Evolutionary conservation across 306 rosid genomes (phyloP).

Genomic region (Cucumis melo): DNA sequence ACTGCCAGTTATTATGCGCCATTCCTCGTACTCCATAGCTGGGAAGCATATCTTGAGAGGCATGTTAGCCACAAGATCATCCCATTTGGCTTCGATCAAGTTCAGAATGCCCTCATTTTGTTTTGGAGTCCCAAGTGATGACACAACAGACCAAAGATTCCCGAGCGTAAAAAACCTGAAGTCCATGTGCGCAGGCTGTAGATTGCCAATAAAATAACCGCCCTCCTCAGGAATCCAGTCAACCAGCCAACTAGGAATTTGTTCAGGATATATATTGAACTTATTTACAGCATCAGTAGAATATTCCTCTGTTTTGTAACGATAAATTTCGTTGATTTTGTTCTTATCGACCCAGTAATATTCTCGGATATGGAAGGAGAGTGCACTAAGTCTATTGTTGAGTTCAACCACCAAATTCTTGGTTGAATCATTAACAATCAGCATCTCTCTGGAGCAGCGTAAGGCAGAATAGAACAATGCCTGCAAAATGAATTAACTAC

Average conservation of each 20-base stretch:
- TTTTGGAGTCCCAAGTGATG: conserved; percentile 58
- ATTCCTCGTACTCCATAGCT: conserved; percentile 70
- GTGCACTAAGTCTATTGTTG: conserved; percentile 78
- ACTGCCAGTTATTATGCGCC: conserved; percentile 83
- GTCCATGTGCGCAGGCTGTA: conserved; percentile 97
- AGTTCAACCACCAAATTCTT: conserved; percentile 65
- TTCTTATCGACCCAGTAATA: conserved; percentile 81
- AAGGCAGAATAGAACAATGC: conserved; percentile 81
- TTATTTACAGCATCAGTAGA: conserved; percentile 82
- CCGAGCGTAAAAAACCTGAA: conserved; percentile 85
- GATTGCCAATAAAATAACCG: conserved; percentile 83
- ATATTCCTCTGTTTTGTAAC: conserved; percentile 87
- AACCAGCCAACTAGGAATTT: conserved; percentile 88
- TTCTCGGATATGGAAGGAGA: conserved; percentile 81
- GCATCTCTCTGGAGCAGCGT: conserved; percentile 74
- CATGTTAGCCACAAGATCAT: conserved; percentile 71
- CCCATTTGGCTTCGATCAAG: conserved; percentile 83
- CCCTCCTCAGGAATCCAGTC: conserved; percentile 89
- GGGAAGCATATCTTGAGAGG: conserved; percentile 91
- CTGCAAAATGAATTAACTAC: conserved; percentile 19
- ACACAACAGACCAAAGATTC: conserved; percentile 79
- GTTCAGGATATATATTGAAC: conserved; percentile 94
- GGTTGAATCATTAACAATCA: conserved; percentile 58
- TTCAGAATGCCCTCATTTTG: conserved; percentile 63
- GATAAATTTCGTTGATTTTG: conserved; percentile 86